phyloP scores from a whole-genome alignment of 2,329 filamentous ascomycete genomes.

The Chaetothyriales sp. region DNA sequence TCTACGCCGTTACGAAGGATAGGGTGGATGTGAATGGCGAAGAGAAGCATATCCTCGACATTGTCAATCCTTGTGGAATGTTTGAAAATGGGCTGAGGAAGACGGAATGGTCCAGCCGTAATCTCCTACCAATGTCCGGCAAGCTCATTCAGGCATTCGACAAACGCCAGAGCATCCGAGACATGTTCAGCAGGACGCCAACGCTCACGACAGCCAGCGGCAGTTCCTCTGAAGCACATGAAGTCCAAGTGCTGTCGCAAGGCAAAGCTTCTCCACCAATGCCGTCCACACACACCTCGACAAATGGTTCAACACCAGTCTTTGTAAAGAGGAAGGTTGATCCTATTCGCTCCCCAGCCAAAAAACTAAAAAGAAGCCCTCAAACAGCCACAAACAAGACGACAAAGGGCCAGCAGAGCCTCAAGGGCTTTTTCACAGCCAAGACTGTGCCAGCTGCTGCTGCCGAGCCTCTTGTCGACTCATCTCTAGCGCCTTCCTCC shows the following conservation, averaged over 20 bases:
- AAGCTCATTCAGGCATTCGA: conserved; percentile 80
- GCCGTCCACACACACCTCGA: background rate
- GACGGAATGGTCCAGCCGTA: conserved; percentile 52
- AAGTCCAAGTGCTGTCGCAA: background rate
- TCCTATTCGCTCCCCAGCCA: conserved; percentile 25
- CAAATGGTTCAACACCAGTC: conserved; percentile 6
- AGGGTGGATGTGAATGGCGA: conserved; percentile 39
- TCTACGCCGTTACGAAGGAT: conserved; percentile 63
- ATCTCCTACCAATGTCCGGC: conserved; percentile 61
- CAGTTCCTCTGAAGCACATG: background rate
- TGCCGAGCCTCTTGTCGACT: background rate
- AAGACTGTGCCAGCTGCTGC: conserved; percentile 27
- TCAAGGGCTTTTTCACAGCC: conserved; percentile 69
- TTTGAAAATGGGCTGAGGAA: conserved; percentile 55
- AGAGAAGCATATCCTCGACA: conserved; percentile 47
- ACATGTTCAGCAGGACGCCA: conserved; percentile 68
- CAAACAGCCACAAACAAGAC: conserved; percentile 15
- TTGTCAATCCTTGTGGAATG: conserved; percentile 64
- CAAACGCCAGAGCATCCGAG: conserved; percentile 68
- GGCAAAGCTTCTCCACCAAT: background rate
- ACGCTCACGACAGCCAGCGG: conserved; percentile 12
- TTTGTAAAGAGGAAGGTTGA: conserved; percentile 27
- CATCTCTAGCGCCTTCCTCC: background rate
- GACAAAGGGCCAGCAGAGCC: conserved; percentile 43
- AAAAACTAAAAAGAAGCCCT: conserved; percentile 37